Percentiles rank a stretch among this genome's conserved stretches.
phyloP scores from a whole-genome alignment of 495 filamentous ascomycete species.

The Lepidopterella palustris region DNA sequence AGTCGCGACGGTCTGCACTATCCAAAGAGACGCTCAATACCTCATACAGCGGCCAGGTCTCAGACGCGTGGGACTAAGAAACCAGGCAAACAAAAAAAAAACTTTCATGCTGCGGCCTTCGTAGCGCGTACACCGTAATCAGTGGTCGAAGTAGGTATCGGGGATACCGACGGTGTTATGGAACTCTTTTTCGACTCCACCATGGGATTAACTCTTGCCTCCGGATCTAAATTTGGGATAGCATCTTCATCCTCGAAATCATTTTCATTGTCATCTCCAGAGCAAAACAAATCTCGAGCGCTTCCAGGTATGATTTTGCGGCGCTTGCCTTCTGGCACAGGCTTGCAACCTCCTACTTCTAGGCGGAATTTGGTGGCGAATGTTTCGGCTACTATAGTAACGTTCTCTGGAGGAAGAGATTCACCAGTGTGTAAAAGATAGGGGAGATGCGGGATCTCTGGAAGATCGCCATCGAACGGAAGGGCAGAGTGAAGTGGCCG shows the following conservation, averaged over 20 bases:
- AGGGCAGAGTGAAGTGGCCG: conserved; percentile 32
- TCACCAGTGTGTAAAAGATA: conserved; percentile 28
- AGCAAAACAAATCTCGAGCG: conserved; percentile 37
- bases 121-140: too few relatives aligned
- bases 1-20: too few relatives aligned
- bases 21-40: too few relatives aligned
- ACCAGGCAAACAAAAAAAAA: too few relatives aligned
- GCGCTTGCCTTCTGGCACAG: conserved; percentile 15
- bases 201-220: neutral
- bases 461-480: conserved; percentile 35
- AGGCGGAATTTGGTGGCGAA: conserved; percentile 27
- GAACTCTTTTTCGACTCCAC: neutral
- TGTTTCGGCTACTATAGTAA: neutral
- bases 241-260: conserved; percentile 25
- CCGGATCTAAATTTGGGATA: neutral
- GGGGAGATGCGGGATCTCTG: conserved; percentile 33
- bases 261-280: conserved; percentile 28
- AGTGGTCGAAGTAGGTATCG: too few relatives aligned
- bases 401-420: conserved; percentile 1
- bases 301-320: conserved; percentile 12
- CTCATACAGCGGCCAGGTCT: too few relatives aligned
- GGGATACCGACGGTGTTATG: too few relatives aligned
- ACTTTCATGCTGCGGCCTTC: too few relatives aligned
- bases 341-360: conserved; percentile 32
- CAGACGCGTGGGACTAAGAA: too few relatives aligned